Evolutionary conservation across 345 rosid genomes (phyloP).

Genomic region (Excoecaria agallocha): DNA sequence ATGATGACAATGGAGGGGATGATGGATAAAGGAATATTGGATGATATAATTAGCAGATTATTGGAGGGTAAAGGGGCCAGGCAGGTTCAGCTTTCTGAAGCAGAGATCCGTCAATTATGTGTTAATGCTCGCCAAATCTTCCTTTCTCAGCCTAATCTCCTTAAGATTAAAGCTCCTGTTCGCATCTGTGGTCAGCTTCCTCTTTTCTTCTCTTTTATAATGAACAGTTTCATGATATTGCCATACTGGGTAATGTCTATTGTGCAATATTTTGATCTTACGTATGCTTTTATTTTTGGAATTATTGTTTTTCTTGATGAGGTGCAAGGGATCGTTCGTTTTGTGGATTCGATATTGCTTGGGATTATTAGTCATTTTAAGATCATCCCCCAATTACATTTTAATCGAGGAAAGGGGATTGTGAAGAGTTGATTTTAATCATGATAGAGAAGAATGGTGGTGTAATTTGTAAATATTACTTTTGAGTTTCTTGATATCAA

Average conservation of each 20-base stretch:
- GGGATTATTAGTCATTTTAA: neutral
- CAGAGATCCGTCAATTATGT: slow-evolving; percentile 98
- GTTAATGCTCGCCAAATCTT: slow-evolving; percentile 91
- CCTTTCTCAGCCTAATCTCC: slow-evolving; percentile 80
- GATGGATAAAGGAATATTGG: slow-evolving; percentile 78
- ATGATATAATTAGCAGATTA: slow-evolving; percentile 88
- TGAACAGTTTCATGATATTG: neutral
- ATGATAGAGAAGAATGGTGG: neutral
- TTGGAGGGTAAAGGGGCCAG: slow-evolving; percentile 89
- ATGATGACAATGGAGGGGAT: slow-evolving; percentile 43
- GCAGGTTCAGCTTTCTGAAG: slow-evolving; percentile 95
- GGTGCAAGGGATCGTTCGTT: neutral
- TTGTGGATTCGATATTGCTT: slow-evolving; percentile 4
- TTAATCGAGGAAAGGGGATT: slow-evolving; percentile 1
- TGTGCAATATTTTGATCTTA: neutral
- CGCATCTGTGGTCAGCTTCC: slow-evolving; percentile 73
- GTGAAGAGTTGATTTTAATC: neutral
- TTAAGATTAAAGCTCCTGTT: slow-evolving; percentile 78
- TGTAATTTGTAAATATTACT: neutral
- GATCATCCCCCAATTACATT: neutral
- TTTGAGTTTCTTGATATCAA: neutral
- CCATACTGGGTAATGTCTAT: neutral
- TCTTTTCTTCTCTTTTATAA: slow-evolving; percentile 4
- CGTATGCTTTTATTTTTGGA: neutral
- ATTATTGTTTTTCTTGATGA: neutral